phyloP scores from a whole-genome alignment of 2,329 filamentous ascomycete genomes.

The Fusarium staphyleae region DNA sequence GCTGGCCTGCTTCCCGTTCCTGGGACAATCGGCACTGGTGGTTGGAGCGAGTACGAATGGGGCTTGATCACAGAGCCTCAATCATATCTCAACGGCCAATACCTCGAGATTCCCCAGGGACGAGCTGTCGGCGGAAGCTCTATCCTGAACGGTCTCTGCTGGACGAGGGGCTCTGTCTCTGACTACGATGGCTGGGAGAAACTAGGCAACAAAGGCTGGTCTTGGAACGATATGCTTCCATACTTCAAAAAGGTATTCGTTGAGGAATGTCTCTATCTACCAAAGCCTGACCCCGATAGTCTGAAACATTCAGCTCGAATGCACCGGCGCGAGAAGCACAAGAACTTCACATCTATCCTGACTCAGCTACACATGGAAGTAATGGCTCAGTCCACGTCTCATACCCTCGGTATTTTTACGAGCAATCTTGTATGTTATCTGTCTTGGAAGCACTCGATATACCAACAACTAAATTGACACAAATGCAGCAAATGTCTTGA shows the following conservation, averaged over 20 bases:
- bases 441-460: background rate
- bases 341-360: slow-evolving; percentile 13
- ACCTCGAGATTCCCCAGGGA: slow-evolving; percentile 42
- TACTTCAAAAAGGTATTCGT: slow-evolving; percentile 52
- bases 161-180: slow-evolving; percentile 45
- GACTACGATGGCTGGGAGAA: slow-evolving; percentile 55
- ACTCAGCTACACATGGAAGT: slow-evolving; percentile 1
- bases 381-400: slow-evolving; percentile 21
- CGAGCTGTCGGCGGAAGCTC: slow-evolving; percentile 50
- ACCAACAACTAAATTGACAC: background rate
- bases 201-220: slow-evolving; percentile 54
- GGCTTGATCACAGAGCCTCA: slow-evolving; percentile 44
- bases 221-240: slow-evolving; percentile 48
- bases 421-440: slow-evolving; percentile 10
- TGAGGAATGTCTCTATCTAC: background rate
- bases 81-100: slow-evolving; percentile 37
- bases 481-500: slow-evolving; percentile 7
- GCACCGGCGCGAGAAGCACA: background rate
- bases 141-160: slow-evolving; percentile 50
- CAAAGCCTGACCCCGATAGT: slow-evolving; percentile 3
- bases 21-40: slow-evolving; percentile 6
- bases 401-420: slow-evolving; percentile 18
- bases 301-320: slow-evolving; percentile 14
- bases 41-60: slow-evolving; percentile 18
- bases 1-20: slow-evolving; percentile 15